Base-by-base conservation (phyloP, 1,284 basidiomycete species). In the Ustilago cynodontis region DNA sequence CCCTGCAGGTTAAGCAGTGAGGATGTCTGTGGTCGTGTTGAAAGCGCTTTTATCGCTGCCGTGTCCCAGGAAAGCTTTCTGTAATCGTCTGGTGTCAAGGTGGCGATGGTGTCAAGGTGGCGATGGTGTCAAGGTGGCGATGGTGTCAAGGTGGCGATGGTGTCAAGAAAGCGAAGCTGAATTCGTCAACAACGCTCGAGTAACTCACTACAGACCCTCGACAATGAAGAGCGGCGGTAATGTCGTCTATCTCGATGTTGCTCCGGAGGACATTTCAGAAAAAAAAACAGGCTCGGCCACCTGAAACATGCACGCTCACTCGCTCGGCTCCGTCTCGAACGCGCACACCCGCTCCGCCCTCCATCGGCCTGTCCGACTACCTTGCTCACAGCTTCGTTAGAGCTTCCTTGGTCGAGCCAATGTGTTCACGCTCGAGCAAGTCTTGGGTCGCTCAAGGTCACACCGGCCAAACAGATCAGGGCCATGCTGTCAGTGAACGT, bases 271-370 rank as follows among this genome's bases (percentile, higher is more conserved):
- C 33, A 41, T 52, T 41, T 18, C 35, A 22, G 33, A 51, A 28
- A 55, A 37, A 18, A 37, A 55, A 49, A 18, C 39, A 55, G 52
- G 33, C 52, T 55, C 41, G 51, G 41, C 39, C 39, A 55, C 6
- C 47, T 59, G 64, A 60, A 31, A 66, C 58, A 60, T 56, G 47
- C 45, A 65, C 64, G 10, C 47, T 59, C n/a, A n/a, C n/a, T n/a
- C n/a, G n/a, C n/a, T n/a, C n/a, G 18, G 8, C 16, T 37, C 43
- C 18, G 37, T 49, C 35, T 49, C n/a, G n/a, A 43, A 65, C 35
- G 22, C 50, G 37, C 56, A 45, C 35, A 49, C n/a, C n/a, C n/a
- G n/a, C n/a, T 10, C 31, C 28, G 28, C n/a, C 24, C 10, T 52
- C 47, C 22, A 28, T 26, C 55, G 13, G 54, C 50, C 39, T 53